Evolutionary conservation across 805 yeast species (phyloP).

Genomic region (Hanseniaspora mollemarum): DNA sequence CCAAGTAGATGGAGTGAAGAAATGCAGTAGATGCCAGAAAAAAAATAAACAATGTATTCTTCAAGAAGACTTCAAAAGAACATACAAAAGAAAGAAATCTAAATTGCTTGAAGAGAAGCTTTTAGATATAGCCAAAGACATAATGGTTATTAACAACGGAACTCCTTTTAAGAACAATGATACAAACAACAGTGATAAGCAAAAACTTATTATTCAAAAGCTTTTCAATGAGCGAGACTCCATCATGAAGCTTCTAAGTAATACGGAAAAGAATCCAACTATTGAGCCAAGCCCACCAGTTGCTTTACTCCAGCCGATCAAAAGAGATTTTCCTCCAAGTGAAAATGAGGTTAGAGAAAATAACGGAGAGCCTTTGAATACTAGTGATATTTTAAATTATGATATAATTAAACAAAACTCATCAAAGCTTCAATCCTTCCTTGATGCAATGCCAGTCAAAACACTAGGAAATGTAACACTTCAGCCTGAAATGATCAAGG

Average conservation of each 20-base stretch:
- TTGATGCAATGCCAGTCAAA: constrained; percentile 51
- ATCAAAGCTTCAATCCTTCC: constrained; percentile 27
- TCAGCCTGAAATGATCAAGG: constrained; percentile 47
- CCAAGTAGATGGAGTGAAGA: constrained; percentile 51
- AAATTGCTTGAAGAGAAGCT: constrained; percentile 76
- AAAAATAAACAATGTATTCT: constrained; percentile 60
- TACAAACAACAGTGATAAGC: not conserved
- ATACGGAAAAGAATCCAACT: not conserved
- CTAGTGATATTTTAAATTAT: constrained; percentile 2
- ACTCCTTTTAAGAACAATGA: not conserved
- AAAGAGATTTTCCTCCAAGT: not conserved
- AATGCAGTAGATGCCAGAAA: constrained; percentile 67
- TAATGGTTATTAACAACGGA: constrained; percentile 8
- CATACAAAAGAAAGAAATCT: constrained; percentile 73
- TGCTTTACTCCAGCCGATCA: not conserved
- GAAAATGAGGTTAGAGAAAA: constrained; percentile 8
- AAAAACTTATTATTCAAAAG: constrained; percentile 6
- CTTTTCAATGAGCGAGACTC: constrained; percentile 11
- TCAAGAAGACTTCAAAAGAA: constrained; percentile 73
- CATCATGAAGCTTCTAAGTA: constrained; percentile 8
- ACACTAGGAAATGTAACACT: constrained; percentile 58
- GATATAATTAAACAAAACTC: not conserved
- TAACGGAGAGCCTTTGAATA: constrained; percentile 4
- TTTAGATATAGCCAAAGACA: constrained; percentile 32
- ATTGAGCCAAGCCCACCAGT: not conserved